Conservation (phyloP, 2,329 filamentous ascomycete genomes). For the Blastomyces parvus region DNA sequence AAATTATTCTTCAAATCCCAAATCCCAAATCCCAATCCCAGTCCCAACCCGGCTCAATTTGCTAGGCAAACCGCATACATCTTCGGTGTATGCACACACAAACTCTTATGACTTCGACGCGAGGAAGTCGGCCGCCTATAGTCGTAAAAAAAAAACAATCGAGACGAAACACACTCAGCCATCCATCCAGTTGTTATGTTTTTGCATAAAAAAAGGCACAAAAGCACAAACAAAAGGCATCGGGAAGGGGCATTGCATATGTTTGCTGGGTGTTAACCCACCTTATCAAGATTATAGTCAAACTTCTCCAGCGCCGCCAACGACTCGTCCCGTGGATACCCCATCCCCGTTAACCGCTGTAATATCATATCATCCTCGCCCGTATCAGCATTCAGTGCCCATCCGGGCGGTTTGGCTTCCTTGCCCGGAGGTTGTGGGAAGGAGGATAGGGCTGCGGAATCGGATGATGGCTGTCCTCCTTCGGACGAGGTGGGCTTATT, state of each 20-base stretch:
- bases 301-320: slow-evolving; percentile 80
- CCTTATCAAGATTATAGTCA: slow-evolving; percentile 92
- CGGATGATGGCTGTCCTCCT: background rate
- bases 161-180: background rate
- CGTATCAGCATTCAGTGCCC: slow-evolving; percentile 62
- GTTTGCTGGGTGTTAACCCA: slow-evolving; percentile 38
- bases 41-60: background rate
- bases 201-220: background rate
- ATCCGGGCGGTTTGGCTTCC: slow-evolving; percentile 41
- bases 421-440: slow-evolving; percentile 19
- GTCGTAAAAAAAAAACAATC: slow-evolving; percentile 2
- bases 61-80: background rate
- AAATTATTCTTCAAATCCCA: background rate
- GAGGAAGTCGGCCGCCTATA: slow-evolving; percentile 33
- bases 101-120: slow-evolving; percentile 27
- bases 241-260: background rate
- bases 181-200: slow-evolving; percentile 9
- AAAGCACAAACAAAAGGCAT: background rate
- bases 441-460: background rate
- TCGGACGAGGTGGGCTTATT: background rate
- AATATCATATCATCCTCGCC: slow-evolving; percentile 86
- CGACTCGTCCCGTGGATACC: slow-evolving; percentile 65
- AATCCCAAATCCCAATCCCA: background rate
- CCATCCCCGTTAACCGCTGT: slow-evolving; percentile 83
- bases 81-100: background rate